These are phyloP conservation scores for Fusarium sp. DNA, from an alignment of 2,329 filamentous ascomycete species.

Conservation along the genomic window DNA sequence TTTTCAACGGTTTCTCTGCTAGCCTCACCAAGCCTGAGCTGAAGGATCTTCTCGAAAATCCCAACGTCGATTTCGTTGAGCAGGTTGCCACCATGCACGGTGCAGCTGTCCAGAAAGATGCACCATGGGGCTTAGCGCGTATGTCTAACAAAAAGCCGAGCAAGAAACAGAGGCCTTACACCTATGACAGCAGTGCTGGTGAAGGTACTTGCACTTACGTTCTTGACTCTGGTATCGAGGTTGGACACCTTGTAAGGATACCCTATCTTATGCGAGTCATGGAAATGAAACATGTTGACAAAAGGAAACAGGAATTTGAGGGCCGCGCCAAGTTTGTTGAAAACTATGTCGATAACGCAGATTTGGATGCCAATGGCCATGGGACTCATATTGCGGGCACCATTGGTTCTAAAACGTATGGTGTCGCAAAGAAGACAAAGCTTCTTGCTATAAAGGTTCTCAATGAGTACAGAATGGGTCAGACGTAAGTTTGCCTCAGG, in stretches of 20 bases:
- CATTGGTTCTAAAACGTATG: not conserved
- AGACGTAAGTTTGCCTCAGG: not conserved
- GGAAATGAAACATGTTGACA: not conserved
- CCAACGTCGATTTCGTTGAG: not conserved
- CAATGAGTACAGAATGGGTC: not conserved
- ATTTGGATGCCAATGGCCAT: not conserved
- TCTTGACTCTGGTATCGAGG: not conserved
- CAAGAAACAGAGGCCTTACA: not conserved
- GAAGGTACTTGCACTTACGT: slow-evolving; percentile 12
- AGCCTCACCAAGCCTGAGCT: not conserved
- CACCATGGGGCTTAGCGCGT: not conserved
- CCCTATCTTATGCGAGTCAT: not conserved
- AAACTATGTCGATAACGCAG: not conserved
- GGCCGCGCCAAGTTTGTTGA: not conserved
- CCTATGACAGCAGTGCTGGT: not conserved
- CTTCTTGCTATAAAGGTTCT: not conserved
- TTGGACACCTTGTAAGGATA: not conserved
- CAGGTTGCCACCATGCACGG: not conserved
- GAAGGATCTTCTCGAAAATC: not conserved
- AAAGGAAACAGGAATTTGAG: not conserved
- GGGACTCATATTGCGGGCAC: not conserved
- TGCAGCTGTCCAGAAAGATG: not conserved
- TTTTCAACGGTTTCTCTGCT: not conserved
- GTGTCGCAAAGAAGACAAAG: not conserved
- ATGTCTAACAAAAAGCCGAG: not conserved